Base-by-base conservation (phyloP, 352 stramenopile species). In the Phytophthora pistaciae region DNA sequence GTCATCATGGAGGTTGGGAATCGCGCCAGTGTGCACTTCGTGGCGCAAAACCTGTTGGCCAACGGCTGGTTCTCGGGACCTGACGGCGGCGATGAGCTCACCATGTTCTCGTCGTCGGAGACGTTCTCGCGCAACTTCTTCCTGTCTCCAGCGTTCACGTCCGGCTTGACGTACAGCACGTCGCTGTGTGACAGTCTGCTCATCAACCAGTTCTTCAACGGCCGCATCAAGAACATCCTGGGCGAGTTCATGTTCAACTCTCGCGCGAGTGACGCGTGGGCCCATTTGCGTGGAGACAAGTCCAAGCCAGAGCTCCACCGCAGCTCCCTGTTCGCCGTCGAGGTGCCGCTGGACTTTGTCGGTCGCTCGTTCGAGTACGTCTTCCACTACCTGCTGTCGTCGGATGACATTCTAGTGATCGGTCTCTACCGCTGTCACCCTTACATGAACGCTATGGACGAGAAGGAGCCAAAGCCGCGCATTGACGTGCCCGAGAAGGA, bases 141-240 rank as follows among this genome's bases (percentile, higher is more conserved):
- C 61, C n/a, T 93, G 23, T 95, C 87, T 1, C 86, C 87, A 6
- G 85, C 86, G 23, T 96, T 96, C 57, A 86, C 89, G 1, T 93
- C 86, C n/a, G 89, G 89, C 3, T 72, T 96, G 46, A 88, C 89
- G 29, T 96, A 94, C 79, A 95, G 87, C 77, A 91, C 85, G 13
- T 95, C 87, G 18, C 76, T 96, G 29, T 96, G 89, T 42, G 89
- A 96, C 70, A 95, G 85, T 53, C 54, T 96, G 9, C 88, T 96
- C 25, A 94, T 96, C 77, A 96, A 96, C 68, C 87, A 95, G 78
- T 96, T 91, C 66, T 96, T 95, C 72, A 96, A 95, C 66, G 75
- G 78, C 42, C 91, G 90, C 57, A 93, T 96, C 77, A 96, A 94
- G 69, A 92, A 86, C 31, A 96, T 96, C 62, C 62, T 96, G 58